These are phyloP conservation scores for Kingdonia uniflora DNA, from an alignment of 164 flowering plant species.

Conservation along the genomic window DNA sequence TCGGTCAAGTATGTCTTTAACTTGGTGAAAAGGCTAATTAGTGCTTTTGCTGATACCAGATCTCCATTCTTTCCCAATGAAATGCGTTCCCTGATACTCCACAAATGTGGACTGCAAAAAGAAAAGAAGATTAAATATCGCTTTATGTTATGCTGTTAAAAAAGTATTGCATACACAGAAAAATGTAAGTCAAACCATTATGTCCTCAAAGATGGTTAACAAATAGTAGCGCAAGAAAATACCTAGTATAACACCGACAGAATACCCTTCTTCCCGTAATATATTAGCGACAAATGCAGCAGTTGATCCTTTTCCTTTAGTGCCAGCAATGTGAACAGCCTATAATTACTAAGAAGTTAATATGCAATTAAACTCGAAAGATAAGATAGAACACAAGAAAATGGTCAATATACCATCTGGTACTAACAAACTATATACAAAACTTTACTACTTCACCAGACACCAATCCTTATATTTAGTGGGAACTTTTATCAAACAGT, in stretches of 20 bases:
- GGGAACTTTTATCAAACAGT: no score
- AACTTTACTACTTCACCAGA: no score
- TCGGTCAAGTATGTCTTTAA: constrained; percentile 39
- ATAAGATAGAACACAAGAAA: no score
- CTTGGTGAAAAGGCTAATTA: constrained; percentile 44
- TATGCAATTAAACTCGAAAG: no score
- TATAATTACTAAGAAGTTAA: no score
- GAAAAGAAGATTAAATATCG: not conserved
- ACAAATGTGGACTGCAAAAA: constrained; percentile 71
- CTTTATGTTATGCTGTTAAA: no score
- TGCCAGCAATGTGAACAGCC: constrained; percentile 94
- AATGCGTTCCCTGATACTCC: constrained; percentile 74
- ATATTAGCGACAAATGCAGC: constrained; percentile 80
- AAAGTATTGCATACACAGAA: no score
- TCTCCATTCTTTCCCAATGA: constrained; percentile 53
- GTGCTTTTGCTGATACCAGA: constrained; percentile 43
- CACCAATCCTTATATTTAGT: no score
- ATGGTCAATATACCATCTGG: no score
- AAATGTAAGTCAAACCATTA: no score
- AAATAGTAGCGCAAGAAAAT: not conserved
- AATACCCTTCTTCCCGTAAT: constrained; percentile 70
- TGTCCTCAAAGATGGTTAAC: not conserved
- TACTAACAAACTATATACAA: no score
- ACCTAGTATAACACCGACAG: constrained; percentile 97
- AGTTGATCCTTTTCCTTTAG: constrained; percentile 99